Conservation (phyloP, 2,329 filamentous ascomycete species). For the Dothiorella sarmentorum region DNA sequence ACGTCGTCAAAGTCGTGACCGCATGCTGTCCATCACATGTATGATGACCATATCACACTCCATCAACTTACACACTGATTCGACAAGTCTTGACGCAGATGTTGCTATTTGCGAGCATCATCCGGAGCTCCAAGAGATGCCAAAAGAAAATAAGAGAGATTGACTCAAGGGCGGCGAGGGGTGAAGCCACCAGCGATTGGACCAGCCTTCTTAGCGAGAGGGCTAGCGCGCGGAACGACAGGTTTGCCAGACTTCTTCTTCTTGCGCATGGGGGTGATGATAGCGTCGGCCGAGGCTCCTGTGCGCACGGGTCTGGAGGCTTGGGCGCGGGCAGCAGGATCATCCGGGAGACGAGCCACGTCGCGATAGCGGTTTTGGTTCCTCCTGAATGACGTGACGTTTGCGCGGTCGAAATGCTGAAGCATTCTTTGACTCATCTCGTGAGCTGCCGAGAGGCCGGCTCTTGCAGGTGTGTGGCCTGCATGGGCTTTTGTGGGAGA, state of each 20-base stretch:
- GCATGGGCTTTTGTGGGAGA: slow-evolving; percentile 30
- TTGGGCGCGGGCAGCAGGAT: slow-evolving; percentile 35
- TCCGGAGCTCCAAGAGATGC: neutral
- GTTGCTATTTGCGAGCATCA: neutral
- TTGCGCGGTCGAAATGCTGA: slow-evolving; percentile 40
- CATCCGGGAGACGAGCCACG: slow-evolving; percentile 35
- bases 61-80: slow-evolving; percentile 7
- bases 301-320: slow-evolving; percentile 37
- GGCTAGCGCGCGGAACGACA: slow-evolving; percentile 10
- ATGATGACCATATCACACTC: neutral
- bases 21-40: neutral
- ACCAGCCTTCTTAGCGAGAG: slow-evolving; percentile 14
- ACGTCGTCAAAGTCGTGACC: slow-evolving; percentile 14
- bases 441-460: slow-evolving; percentile 20
- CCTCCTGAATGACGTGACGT: slow-evolving; percentile 39
- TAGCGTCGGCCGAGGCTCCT: slow-evolving; percentile 37
- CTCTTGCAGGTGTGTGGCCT: slow-evolving; percentile 32
- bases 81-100: neutral
- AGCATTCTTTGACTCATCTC: slow-evolving; percentile 29
- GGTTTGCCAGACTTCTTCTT: slow-evolving; percentile 20
- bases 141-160: neutral
- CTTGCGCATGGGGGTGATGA: slow-evolving; percentile 39
- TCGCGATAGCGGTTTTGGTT: slow-evolving; percentile 39
- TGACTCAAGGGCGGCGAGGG: slow-evolving; percentile 6
- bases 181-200: slow-evolving; percentile 11